A percentile compares a stretch with the other conserved stretches of the same genome.
These are phyloP conservation scores for Violaceomyces palustris DNA, from an alignment of 1,284 basidiomycete species.

Conservation along the genomic window DNA sequence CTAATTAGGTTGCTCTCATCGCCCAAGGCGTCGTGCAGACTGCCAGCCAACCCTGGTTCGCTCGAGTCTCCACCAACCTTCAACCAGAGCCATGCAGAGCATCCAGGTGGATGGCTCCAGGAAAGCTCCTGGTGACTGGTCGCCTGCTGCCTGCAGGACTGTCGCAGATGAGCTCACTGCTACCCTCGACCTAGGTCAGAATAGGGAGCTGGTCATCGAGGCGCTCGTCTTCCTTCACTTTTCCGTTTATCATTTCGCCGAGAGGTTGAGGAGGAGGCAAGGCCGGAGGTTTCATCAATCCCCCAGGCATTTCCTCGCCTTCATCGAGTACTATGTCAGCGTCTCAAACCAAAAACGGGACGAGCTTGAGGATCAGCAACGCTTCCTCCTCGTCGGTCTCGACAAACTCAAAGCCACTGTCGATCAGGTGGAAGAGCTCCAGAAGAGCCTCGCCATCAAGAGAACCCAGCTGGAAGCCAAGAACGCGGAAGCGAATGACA, in stretches of 20 bases:
- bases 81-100: slow-evolving; percentile 25
- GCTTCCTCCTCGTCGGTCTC: slow-evolving; percentile 94
- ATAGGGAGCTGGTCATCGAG: slow-evolving; percentile 65
- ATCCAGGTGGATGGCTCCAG: slow-evolving; percentile 21
- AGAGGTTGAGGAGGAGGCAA: slow-evolving; percentile 80
- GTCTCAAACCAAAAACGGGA: slow-evolving; percentile 97
- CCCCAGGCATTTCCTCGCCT: slow-evolving; percentile 94
- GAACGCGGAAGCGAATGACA: slow-evolving; percentile 90
- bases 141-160: slow-evolving; percentile 49
- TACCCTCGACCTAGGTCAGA: slow-evolving; percentile 45
- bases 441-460: slow-evolving; percentile 91
- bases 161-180: slow-evolving; percentile 46
- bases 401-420: slow-evolving; percentile 95
- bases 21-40: no score
- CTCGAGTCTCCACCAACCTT: no score
- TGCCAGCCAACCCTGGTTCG: no score
- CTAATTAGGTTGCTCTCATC: no score
- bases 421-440: slow-evolving; percentile 68
- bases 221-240: slow-evolving; percentile 88
- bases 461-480: slow-evolving; percentile 87
- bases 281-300: slow-evolving; percentile 96
- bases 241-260: slow-evolving; percentile 82
- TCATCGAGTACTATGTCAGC: slow-evolving; percentile 96
- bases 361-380: slow-evolving; percentile 95
- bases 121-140: slow-evolving; percentile 51